Evolutionary conservation across 371 early-diverging fungal genomes (phyloP).

Genomic region (Synchytrium microbalum): DNA sequence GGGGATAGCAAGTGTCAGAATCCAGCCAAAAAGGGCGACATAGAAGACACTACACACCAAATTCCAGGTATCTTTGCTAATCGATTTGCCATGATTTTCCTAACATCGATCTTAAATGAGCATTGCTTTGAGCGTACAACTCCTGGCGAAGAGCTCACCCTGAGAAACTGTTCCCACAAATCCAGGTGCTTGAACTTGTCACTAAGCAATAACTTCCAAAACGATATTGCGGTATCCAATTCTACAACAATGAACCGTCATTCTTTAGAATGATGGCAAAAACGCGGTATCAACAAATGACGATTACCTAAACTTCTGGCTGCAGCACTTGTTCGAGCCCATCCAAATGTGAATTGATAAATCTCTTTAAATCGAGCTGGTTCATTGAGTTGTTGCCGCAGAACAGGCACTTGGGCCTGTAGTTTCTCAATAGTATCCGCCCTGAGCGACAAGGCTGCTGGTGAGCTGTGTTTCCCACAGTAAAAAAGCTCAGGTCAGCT

Average conservation of each 20-base stretch:
- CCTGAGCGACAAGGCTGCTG: conserved; percentile 30
- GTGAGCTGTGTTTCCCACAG: too few relatives aligned
- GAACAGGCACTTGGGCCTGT: conserved; percentile 40
- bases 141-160: conserved; percentile 23
- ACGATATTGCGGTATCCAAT: conserved; percentile 64
- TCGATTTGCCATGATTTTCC: conserved; percentile 66
- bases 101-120: conserved; percentile 14
- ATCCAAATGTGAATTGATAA: conserved; percentile 70
- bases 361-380: conserved; percentile 54
- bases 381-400: conserved; percentile 48
- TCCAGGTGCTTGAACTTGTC: conserved; percentile 55
- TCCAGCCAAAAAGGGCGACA: neutral
- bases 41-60: conserved; percentile 36
- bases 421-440: conserved; percentile 62
- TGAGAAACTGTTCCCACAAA: conserved; percentile 63
- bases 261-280: too few relatives aligned
- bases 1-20: neutral
- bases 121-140: neutral
- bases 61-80: conserved; percentile 80
- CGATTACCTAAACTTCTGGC: neutral
- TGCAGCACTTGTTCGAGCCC: conserved; percentile 41
- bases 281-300: too few relatives aligned
- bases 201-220: conserved; percentile 62
- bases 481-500: conserved; percentile 4
- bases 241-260: conserved; percentile 42